phyloP scores from a whole-genome alignment of 129 eudicot species.

The Daucus carota region DNA sequence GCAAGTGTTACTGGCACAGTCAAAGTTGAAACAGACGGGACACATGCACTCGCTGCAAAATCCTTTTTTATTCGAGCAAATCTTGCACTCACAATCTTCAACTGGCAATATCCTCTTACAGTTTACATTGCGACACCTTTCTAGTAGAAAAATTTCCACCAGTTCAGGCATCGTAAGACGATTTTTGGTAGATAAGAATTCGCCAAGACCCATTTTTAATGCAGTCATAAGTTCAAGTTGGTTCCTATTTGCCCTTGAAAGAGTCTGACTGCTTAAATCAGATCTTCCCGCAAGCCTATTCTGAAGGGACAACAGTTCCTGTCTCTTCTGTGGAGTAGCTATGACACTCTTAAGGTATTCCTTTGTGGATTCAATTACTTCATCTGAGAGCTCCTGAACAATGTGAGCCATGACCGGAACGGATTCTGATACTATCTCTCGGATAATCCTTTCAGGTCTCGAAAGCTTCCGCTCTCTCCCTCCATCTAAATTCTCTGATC shows the following conservation, averaged over 20 bases:
- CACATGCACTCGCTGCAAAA: conserved; percentile 95
- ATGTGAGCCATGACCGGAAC: conserved; percentile 65
- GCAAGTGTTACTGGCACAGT: conserved; percentile 78
- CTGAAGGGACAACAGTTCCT: conserved; percentile 59
- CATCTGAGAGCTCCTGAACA: conserved; percentile 67
- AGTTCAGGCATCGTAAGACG: conserved; percentile 44
- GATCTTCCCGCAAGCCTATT: conserved; percentile 56
- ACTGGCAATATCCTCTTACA: conserved; percentile 70
- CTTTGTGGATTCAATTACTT: conserved; percentile 64
- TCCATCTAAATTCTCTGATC: conserved; percentile 44
- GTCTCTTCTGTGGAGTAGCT: conserved; percentile 38
- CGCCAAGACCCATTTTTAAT: conserved; percentile 51
- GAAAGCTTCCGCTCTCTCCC: conserved; percentile 39
- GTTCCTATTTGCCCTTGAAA: conserved; percentile 49
- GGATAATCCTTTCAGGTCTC: conserved; percentile 65
- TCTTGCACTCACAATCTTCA: conserved; percentile 91
- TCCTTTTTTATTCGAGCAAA: conserved; percentile 74
- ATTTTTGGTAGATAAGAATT: conserved; percentile 39
- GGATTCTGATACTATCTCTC: conserved; percentile 70
- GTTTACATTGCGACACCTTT: conserved; percentile 63
- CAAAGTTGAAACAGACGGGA: conserved; percentile 78
- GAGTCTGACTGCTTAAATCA: conserved; percentile 63
- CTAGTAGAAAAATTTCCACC: conserved; percentile 62
- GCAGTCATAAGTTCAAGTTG: conserved; percentile 69
- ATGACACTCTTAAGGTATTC: conserved; percentile 62